A percentile compares a stretch with the other conserved stretches of the same genome.
Conservation (phyloP, 345 rosid genomes). For the Eucalyptus curtisii region DNA sequence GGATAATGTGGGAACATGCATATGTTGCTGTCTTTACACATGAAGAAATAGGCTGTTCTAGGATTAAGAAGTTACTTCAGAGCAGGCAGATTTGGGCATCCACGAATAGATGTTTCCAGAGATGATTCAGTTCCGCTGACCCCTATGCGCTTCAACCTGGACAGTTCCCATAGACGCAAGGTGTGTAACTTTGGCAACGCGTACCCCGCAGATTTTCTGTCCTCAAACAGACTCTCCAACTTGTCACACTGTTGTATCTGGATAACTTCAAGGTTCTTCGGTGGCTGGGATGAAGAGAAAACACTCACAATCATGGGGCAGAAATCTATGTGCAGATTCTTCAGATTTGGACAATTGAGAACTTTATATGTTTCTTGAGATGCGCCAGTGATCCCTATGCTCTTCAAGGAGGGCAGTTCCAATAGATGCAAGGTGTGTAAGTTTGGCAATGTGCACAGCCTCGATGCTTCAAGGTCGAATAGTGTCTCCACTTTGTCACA, state of each 20-base stretch:
- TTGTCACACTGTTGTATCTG: background rate
- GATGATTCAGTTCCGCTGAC: background rate
- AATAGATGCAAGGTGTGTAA: background rate
- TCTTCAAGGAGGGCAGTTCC: background rate
- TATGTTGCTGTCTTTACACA: background rate
- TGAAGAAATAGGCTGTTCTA: background rate
- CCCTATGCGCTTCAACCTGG: background rate
- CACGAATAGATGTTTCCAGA: background rate
- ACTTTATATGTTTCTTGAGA: background rate
- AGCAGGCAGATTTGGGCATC: background rate
- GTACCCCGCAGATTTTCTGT: background rate
- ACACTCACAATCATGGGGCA: background rate
- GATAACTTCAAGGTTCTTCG: background rate
- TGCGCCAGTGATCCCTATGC: no score
- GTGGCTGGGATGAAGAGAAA: background rate
- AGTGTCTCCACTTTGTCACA: background rate
- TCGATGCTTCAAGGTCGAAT: background rate
- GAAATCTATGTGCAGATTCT: background rate
- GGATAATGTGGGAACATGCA: background rate
- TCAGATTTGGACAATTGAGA: background rate
- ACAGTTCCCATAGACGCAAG: background rate
- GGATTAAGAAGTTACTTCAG: background rate
- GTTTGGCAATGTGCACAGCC: background rate
- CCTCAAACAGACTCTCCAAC: background rate
- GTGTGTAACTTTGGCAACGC: background rate